Conservation (phyloP, 345 rosid species). For the Eucalyptus fibrosa region DNA sequence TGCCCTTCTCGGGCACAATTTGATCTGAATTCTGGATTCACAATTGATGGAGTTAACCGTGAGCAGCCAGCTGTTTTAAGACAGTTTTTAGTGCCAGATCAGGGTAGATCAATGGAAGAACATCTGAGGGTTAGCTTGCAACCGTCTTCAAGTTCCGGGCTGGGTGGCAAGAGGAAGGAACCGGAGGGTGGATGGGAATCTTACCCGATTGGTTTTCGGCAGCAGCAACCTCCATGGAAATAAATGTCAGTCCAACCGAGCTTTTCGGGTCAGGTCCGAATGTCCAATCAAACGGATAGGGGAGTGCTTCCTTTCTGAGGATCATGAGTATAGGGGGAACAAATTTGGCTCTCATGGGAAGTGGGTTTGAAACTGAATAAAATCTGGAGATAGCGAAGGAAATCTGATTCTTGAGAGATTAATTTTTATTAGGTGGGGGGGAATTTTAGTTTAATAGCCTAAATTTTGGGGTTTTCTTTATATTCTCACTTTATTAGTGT, state of each 20-base stretch:
- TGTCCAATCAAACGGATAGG: background rate
- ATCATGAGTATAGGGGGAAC: background rate
- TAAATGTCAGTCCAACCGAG: background rate
- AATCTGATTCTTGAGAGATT: background rate
- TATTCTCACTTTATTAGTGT: slow-evolving; percentile 10
- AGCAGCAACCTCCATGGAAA: slow-evolving; percentile 74
- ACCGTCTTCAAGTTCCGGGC: slow-evolving; percentile 46
- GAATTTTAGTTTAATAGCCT: slow-evolving; percentile 18
- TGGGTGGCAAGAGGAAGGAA: slow-evolving; percentile 75
- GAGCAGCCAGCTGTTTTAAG: slow-evolving; percentile 37
- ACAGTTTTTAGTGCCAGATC: slow-evolving; percentile 51
- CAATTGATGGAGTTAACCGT: slow-evolving; percentile 46
- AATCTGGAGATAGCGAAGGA: slow-evolving; percentile 1
- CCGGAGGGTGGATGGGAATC: slow-evolving; percentile 73
- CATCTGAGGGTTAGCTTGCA: slow-evolving; percentile 37
- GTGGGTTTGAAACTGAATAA: slow-evolving; percentile 26
- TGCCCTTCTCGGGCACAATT: slow-evolving; percentile 44
- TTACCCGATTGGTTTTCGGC: slow-evolving; percentile 19
- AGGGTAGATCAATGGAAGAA: slow-evolving; percentile 43
- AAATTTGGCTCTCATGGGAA: slow-evolving; percentile 16
- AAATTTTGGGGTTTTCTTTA: slow-evolving; percentile 16
- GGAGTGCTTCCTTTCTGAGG: slow-evolving; percentile 5
- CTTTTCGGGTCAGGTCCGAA: background rate
- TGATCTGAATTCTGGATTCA: slow-evolving; percentile 61
- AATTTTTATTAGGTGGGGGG: slow-evolving; percentile 15